Evolutionary conservation across 257 asterid genomes (phyloP).

Genomic region (Jacaranda mimosifolia): DNA sequence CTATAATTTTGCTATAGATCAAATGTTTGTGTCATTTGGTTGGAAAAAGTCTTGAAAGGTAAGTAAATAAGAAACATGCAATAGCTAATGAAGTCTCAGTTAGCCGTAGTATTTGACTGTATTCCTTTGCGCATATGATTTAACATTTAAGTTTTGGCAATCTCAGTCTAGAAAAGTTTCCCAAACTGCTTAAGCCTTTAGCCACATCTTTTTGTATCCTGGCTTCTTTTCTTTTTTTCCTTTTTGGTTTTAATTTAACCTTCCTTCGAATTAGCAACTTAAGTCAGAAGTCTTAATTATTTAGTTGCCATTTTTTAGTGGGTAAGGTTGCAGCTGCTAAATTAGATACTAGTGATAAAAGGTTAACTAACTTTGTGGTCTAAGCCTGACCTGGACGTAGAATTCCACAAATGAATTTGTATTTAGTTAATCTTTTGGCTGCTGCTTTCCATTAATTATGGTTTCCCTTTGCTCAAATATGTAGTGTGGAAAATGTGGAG

Average conservation of each 20-base stretch:
- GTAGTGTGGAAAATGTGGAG: conserved; percentile 22
- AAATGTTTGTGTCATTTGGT: no score
- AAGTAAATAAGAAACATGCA: no score
- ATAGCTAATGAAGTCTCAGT: no score
- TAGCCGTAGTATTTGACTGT: no score
- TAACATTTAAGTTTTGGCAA: no score
- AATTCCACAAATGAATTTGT: not conserved
- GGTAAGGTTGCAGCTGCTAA: not conserved
- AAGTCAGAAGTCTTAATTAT: not conserved
- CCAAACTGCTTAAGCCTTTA: no score
- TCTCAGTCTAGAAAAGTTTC: no score
- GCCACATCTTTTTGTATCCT: no score
- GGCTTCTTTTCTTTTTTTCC: not conserved
- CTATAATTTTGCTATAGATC: not conserved
- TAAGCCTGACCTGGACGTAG: conserved; percentile 10
- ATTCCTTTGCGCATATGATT: no score
- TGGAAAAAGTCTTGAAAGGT: no score
- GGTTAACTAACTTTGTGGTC: not conserved
- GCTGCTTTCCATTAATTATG: not conserved
- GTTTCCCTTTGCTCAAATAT: not conserved
- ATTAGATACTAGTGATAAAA: not conserved
- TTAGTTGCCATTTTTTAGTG: not conserved
- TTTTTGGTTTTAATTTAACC: not conserved
- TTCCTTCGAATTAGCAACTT: conserved; percentile 16
- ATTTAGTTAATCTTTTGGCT: conserved; percentile 1